Base-by-base conservation (phyloP, 805 yeast species). In the Jamesozyma gamospora region DNA sequence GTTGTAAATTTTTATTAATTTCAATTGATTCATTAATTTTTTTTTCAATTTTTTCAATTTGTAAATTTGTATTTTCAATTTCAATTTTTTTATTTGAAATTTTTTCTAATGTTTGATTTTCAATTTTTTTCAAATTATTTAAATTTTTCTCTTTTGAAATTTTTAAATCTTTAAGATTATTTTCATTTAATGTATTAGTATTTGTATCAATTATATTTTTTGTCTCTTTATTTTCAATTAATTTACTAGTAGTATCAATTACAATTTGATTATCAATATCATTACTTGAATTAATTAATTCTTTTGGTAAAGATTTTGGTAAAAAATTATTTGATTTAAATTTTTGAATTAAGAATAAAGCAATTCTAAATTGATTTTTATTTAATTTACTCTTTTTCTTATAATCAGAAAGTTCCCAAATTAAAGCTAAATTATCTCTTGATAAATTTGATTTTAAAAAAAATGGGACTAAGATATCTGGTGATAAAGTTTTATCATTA, bases 321-420 rank as follows among this genome's bases (percentile, higher is more conserved):
- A 49, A 35, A 6, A 31, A 11, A 13, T 66, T 68, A 13, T 96
- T 96, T 2, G 82, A 71, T 41, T 88, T 67, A 51, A 74, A 78
- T 59, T 80, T 83, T 62, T 86, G 88, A 9, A 90, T 92, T 48
- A 92, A 72, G 56, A 79, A 88, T 83, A 92, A 81, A 17, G 97
- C 96, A 53, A 92, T 78, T 2, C 90, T 77, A 60, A 92, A 92
- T 58, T 92, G 98, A 47, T 74, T 70, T 51, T 72, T 75, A 38
- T 82, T 71, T 53, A 92, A 85, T 27, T 71, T 70, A 18, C 95
- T 96, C 26, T 82, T 74, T 58, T 85, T 86, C 45, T 83, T 80
- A 43, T 83, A 70, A 58, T 92, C 96, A 11, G 97, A 75, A 50
- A 92, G 69, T 60, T 92, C 98, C 98, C 98, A 92, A 28, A 90